phyloP scores from a whole-genome alignment of 345 rosid genomes.

The Melaleuca alternifolia region DNA sequence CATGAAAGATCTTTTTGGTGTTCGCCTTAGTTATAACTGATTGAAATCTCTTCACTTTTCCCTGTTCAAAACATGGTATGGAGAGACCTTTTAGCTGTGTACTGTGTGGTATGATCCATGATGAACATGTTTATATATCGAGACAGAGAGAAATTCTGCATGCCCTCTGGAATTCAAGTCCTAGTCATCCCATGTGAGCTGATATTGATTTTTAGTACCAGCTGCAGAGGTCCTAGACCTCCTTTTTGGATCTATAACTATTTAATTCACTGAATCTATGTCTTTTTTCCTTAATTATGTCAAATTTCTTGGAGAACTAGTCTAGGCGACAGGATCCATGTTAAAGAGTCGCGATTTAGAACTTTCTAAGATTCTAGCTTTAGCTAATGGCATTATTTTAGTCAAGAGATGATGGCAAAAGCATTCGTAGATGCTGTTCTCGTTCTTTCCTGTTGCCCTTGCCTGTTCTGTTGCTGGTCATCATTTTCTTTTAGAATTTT shows the following conservation, averaged over 20 bases:
- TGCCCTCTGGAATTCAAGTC: background rate
- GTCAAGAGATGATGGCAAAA: background rate
- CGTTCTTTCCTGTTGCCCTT: background rate
- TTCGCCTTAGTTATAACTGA: background rate
- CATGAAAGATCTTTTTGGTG: background rate
- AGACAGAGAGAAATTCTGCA: background rate
- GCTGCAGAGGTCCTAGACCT: background rate
- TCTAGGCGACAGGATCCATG: background rate
- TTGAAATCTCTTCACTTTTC: background rate
- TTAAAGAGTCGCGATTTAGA: background rate
- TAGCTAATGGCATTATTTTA: background rate
- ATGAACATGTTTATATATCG: background rate
- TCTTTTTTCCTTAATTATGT: background rate
- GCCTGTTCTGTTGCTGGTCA: background rate
- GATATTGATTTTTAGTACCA: background rate
- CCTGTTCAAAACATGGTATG: background rate
- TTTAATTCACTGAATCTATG: background rate
- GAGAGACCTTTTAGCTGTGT: background rate
- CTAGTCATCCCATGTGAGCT: background rate
- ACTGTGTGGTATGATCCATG: background rate
- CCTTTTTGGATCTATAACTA: background rate
- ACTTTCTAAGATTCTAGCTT: background rate
- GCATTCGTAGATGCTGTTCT: background rate
- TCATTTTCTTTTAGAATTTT: background rate
- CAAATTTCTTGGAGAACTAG: background rate